Evolutionary conservation across 1,139 yeast species (phyloP).

Genomic region (Sugiyamaella grinbergsii): DNA sequence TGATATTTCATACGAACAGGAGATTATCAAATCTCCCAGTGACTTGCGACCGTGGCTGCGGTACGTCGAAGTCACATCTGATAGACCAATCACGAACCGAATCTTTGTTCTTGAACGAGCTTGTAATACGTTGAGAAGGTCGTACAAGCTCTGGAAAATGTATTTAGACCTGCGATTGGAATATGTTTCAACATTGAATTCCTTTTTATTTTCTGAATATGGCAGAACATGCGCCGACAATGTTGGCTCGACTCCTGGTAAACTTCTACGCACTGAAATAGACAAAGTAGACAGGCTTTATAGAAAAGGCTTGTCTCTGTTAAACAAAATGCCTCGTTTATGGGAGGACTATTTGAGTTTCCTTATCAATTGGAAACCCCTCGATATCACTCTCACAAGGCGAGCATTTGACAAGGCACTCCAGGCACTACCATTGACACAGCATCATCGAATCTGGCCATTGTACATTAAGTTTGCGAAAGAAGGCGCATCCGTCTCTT

Average conservation of each 20-base stretch:
- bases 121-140: slow-evolving; percentile 49
- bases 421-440: slow-evolving; percentile 51
- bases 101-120: slow-evolving; percentile 59
- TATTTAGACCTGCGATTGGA: slow-evolving; percentile 51
- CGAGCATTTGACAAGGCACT: slow-evolving; percentile 57
- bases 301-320: slow-evolving; percentile 50
- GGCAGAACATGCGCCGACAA: slow-evolving; percentile 9
- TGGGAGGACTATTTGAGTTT: slow-evolving; percentile 61
- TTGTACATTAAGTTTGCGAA: slow-evolving; percentile 56
- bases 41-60: slow-evolving; percentile 55
- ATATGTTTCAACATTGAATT: slow-evolving; percentile 25
- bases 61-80: slow-evolving; percentile 49
- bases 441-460: slow-evolving; percentile 66
- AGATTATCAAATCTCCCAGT: slow-evolving; percentile 49
- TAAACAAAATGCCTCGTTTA: slow-evolving; percentile 52
- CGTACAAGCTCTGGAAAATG: slow-evolving; percentile 59
- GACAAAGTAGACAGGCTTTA: slow-evolving; percentile 41
- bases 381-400: slow-evolving; percentile 51
- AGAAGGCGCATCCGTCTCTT: slow-evolving; percentile 37
- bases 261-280: slow-evolving; percentile 7
- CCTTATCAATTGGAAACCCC: slow-evolving; percentile 42
- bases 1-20: slow-evolving; percentile 53
- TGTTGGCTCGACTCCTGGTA: slow-evolving; percentile 34
- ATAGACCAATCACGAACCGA: slow-evolving; percentile 42
- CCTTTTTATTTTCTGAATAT: slow-evolving; percentile 3